Base-by-base conservation (phyloP, 768 basidiomycete genomes). In the Pleurotus sapidus region DNA sequence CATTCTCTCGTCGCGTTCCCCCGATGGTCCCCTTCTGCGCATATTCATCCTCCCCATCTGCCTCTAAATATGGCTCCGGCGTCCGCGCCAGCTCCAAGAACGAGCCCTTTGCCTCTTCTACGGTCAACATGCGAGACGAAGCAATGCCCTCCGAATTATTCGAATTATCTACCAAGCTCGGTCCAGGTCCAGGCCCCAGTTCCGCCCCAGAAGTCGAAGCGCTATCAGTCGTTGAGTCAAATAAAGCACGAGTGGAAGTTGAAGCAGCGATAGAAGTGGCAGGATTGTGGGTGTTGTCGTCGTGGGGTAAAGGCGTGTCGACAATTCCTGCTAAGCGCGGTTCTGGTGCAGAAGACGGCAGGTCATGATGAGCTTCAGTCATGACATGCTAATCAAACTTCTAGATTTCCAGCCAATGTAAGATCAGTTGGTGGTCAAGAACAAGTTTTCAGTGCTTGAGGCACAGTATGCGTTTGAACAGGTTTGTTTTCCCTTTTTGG, bases 281-380 rank as follows among this genome's bases (percentile, higher is more conserved):
- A 27, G 24, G 17, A 48, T 54, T 39, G 23, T 39, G 37, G n/a
- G 39, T 23, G 14, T 23, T 39, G 39, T 42, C 20, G 51, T 40
- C 37, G 51, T 54, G n/a, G 24, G 15, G 24, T 4, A 20, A 20
- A 40, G 39, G n/a, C n/a, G n/a, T 42, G 18, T n/a, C 15, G 39
- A 24, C 46, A 25, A 17, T 11, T 39, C 18, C 37, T 17, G 37
- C 24, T 54, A 37, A 37, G 40, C 51, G 51, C 37, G 37, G 17
- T 37, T 54, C 51, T 15, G 27, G 51, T 18, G 40, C 51, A 17
- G 14, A 12, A 18, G 39, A 38, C 24, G 51, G 51, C 51, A 54
- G 51, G 51, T 42, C 51, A 54, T 54, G 51, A 39, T 37, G 37
- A 54, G 51, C 51, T 42, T 54, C 51, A n/a, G 51, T 54, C 51